phyloP scores from a whole-genome alignment of 257 asterid genomes.

The Nicotiana knightiana region DNA sequence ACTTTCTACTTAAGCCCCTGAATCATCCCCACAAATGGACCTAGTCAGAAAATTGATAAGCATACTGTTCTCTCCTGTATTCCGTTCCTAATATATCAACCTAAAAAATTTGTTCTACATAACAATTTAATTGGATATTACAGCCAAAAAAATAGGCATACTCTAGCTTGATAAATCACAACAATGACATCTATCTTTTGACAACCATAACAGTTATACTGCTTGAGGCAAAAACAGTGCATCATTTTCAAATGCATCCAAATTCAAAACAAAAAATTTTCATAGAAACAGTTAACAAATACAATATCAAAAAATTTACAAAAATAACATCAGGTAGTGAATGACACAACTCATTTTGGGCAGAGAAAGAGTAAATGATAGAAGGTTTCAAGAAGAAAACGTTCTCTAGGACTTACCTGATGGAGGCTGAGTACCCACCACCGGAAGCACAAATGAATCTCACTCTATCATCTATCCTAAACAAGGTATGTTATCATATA shows the following conservation, averaged over 20 bases:
- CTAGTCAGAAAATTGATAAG: not conserved
- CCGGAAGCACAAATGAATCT: too few relatives aligned
- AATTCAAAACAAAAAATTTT: not conserved
- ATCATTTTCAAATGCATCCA: conserved; percentile 8
- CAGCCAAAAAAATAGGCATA: not conserved
- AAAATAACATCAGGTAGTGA: not conserved
- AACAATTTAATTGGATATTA: not conserved
- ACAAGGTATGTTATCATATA: too few relatives aligned
- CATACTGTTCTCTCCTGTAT: not conserved
- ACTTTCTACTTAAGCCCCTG: not conserved
- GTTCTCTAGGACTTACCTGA: not conserved
- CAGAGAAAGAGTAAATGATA: not conserved
- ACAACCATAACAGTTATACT: not conserved
- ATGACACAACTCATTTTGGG: not conserved
- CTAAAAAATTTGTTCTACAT: not conserved
- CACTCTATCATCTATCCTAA: too few relatives aligned
- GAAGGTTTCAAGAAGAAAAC: not conserved
- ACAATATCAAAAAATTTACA: not conserved
- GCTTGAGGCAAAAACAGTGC: not conserved
- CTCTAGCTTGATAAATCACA: not conserved
- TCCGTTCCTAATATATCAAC: not conserved
- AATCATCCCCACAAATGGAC: conserved; percentile 6
- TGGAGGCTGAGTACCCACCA: too few relatives aligned
- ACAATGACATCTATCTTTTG: not conserved
- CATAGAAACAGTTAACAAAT: not conserved